A percentile compares a stretch with the other conserved stretches of the same genome.
Evolutionary conservation across 495 filamentous ascomycete species (phyloP).

Genomic region (Trichoderma gamsii): DNA sequence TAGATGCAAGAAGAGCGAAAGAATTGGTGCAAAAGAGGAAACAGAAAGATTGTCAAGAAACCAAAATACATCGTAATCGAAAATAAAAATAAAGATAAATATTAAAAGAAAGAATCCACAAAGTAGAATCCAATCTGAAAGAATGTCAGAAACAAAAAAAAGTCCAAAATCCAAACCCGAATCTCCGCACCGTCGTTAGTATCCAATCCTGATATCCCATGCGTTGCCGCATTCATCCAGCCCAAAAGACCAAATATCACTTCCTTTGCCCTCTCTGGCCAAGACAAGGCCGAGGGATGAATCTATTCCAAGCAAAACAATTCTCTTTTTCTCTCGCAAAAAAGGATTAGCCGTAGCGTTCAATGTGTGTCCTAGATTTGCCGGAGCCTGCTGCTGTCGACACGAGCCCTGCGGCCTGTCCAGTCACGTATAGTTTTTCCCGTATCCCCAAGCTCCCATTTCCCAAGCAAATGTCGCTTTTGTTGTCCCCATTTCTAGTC

Average conservation of each 20-base stretch:
- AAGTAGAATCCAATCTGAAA: background rate
- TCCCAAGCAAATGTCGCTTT: background rate
- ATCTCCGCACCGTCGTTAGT: background rate
- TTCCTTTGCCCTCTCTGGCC: background rate
- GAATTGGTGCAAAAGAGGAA: background rate
- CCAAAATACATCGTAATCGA: no score
- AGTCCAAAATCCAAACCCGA: background rate
- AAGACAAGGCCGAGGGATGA: background rate
- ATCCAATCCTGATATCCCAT: background rate
- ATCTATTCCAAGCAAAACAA: background rate
- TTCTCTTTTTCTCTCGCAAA: no score
- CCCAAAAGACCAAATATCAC: background rate
- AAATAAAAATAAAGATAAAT: background rate
- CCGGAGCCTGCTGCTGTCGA: conserved; percentile 1
- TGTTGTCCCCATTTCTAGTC: background rate
- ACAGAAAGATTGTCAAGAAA: background rate
- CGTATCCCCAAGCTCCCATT: background rate
- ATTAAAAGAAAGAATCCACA: background rate
- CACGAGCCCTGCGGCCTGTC: conserved; percentile 7
- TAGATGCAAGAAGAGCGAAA: background rate
- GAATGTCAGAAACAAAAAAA: background rate
- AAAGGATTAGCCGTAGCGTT: background rate
- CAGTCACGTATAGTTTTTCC: conserved; percentile 8
- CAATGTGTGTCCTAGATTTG: background rate
- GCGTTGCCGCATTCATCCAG: background rate